Evolutionary conservation across 108 stramenopile species (phyloP).

Genomic region (Pseudonitzschia multistriata): DNA sequence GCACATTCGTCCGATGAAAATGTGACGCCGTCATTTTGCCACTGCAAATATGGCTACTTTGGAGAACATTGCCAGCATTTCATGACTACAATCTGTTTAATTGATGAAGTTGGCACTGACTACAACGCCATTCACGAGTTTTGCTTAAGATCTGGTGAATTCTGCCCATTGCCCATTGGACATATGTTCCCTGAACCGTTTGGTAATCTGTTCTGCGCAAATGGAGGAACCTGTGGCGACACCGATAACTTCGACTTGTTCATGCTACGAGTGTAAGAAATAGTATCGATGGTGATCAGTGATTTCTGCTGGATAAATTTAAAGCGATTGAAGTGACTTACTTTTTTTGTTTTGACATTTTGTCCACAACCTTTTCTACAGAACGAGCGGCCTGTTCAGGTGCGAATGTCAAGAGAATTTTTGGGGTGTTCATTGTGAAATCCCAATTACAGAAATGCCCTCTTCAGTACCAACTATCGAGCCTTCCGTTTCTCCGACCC

Average conservation of each 20-base stretch:
- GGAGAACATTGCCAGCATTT: constrained; percentile 7
- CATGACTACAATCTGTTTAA: constrained; percentile 7
- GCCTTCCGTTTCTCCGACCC: background rate
- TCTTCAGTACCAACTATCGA: background rate
- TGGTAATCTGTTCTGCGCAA: constrained; percentile 1
- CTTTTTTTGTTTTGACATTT: background rate
- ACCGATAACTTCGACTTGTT: background rate
- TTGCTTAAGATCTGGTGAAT: background rate
- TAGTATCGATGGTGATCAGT: background rate
- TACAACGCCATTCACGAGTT: background rate
- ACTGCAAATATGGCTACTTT: constrained; percentile 10
- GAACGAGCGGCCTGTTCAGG: background rate
- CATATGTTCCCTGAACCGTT: too few species aligned
- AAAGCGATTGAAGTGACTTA: too few species aligned
- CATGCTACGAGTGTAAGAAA: too few species aligned
- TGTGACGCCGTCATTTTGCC: background rate
- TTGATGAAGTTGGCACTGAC: background rate
- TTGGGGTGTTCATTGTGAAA: constrained; percentile 1
- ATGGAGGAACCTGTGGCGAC: constrained; percentile 10
- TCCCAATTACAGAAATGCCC: background rate
- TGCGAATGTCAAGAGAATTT: background rate
- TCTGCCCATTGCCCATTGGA: background rate
- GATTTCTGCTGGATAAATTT: background rate
- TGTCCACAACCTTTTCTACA: background rate
- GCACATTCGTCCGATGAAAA: background rate